Percentiles rank a stretch among this genome's conserved stretches.
phyloP scores from a whole-genome alignment of 78 protist species.

The Polysphondylium violaceum region DNA sequence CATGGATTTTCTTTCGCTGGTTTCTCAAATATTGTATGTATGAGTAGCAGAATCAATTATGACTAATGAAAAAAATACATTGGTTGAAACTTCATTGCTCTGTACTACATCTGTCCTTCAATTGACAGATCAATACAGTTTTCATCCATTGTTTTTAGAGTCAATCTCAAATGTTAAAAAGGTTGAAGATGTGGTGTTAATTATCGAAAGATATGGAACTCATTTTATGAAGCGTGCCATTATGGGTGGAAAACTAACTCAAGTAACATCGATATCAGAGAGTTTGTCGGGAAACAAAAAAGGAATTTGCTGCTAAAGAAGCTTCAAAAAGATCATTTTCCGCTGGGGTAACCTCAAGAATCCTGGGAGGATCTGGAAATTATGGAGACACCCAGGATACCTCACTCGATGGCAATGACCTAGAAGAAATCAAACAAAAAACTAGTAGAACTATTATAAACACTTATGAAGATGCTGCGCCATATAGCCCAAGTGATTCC shows the following conservation, averaged over 20 bases:
- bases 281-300: not conserved
- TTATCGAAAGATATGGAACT: not conserved
- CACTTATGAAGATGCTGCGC: not conserved
- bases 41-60: no score
- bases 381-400: not conserved
- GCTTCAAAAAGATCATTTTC: not conserved
- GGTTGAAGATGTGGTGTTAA: not conserved
- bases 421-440: not conserved
- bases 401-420: not conserved
- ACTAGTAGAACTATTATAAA: not conserved
- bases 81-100: not conserved
- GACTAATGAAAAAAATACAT: not conserved
- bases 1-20: no score
- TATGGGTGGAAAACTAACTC: not conserved
- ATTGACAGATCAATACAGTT: not conserved
- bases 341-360: not conserved
- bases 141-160: conserved; percentile 1
- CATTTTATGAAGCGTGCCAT: not conserved
- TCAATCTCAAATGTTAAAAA: not conserved
- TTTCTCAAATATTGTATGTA: no score
- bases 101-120: not conserved
- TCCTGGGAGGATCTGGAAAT: not conserved
- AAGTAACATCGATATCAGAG: not conserved
- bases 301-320: not conserved
- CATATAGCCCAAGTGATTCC: no score